These are phyloP conservation scores for Suillus hirtellus DNA, from an alignment of 768 basidiomycete species.

Conservation along the genomic window DNA sequence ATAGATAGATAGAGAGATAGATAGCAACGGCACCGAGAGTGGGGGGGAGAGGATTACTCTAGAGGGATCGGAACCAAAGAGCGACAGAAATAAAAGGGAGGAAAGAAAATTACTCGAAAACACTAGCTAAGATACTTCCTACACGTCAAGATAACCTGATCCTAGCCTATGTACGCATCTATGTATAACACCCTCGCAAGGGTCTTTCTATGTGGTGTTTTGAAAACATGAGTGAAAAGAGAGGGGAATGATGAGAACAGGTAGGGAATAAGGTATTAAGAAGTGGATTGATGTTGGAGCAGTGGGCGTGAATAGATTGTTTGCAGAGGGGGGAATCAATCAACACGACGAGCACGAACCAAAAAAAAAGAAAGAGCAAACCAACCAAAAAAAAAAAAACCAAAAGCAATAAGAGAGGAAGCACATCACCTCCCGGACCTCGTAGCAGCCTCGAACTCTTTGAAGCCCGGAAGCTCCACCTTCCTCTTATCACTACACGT, in stretches of 20 bases:
- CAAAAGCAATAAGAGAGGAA: not conserved
- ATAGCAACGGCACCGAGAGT: not conserved
- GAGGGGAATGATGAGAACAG: not conserved
- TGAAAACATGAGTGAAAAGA: not conserved
- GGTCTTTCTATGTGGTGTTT: constrained; percentile 1
- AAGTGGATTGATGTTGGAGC: not conserved
- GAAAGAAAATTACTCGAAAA: not conserved
- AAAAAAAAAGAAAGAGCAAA: not conserved
- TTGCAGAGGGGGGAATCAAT: constrained; percentile 1
- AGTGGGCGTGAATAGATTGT: not conserved
- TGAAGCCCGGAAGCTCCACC: constrained; percentile 63
- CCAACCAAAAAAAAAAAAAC: not conserved
- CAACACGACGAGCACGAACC: not conserved
- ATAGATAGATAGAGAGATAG: constrained; percentile 1
- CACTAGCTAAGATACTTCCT: constrained; percentile 4
- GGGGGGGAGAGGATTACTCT: not conserved
- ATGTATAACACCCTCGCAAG: constrained; percentile 2
- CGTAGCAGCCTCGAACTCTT: constrained; percentile 59
- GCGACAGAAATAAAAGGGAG: not conserved
- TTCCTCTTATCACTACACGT: constrained; percentile 12
- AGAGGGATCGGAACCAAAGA: not conserved
- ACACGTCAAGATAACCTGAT: constrained; percentile 30
- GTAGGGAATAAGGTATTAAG: constrained; percentile 3
- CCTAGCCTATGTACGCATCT: constrained; percentile 11
- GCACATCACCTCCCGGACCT: constrained; percentile 20